Evolutionary conservation across 192 early-diverging fungal genomes (phyloP), one percentile per base, ranked within the genome.

Genomic region (Glomus cerebriforme): DNA sequence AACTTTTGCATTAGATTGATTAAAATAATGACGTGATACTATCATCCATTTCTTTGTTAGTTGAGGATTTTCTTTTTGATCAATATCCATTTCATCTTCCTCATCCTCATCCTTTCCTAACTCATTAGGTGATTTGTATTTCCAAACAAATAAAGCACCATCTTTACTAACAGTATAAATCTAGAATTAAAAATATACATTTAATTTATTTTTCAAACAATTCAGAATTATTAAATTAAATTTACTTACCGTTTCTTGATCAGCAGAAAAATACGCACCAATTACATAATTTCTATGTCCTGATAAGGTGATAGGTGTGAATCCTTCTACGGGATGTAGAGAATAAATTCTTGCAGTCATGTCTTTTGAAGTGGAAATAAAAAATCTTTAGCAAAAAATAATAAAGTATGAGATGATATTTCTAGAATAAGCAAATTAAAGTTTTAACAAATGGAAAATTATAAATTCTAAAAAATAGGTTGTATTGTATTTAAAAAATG

Each of bases 161-260:
- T 99, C 97, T 60, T 89, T 88, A 59, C 92, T 93, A 29, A 99
- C 91, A 19, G 96, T 94, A 81, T 96, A 99, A 39, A 96, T 87
- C 81, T 83, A 77, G 2, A 37, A 19, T 5, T 35, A 15, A 13
- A 62, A 35, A 27, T 78, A 19, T 39, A 37, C 37, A 22, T 58
- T 54, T n/a, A n/a, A 17, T n/a, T 65, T 65, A 29, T 63, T 39
- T 63, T 45, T 35, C 19, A 7, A 17, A 79, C 19, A 68, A 63
- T 31, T 47, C 39, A 45, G 3, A 3, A 22, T 29, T 32, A 82
- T 10, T 26, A 26, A 29, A 0, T 3, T 45, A 24, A 63, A 34
- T 74, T 32, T 49, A 75, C 76, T 77, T 71, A 83, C 86, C 34
- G 66, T 73, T 79, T 92, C 77, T 79, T 83, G 85, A 70, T 93